A percentile compares a stretch with the other conserved stretches of the same genome.
These are phyloP conservation scores for Ustilago loliicola DNA, from an alignment of 1,284 basidiomycete genomes.

Conservation along the genomic window DNA sequence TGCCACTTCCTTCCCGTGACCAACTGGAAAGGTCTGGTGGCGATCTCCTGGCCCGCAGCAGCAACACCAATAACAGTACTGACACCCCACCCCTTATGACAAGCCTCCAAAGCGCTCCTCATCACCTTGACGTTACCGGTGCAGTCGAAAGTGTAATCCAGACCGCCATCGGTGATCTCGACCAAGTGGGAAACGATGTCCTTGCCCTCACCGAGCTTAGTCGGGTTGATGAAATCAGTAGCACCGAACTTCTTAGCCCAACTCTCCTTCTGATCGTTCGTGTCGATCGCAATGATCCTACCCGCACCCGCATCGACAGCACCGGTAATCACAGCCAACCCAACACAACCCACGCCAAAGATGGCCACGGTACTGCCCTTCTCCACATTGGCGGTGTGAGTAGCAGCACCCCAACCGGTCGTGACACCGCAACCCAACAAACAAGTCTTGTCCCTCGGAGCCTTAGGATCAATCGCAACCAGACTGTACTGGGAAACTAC, in stretches of 20 bases:
- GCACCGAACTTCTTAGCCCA: slow-evolving; percentile 96
- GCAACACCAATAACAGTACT: slow-evolving; percentile 85
- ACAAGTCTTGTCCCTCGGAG: slow-evolving; percentile 93
- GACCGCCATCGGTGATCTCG: slow-evolving; percentile 94
- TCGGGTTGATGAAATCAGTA: slow-evolving; percentile 94
- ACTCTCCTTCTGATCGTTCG: slow-evolving; percentile 81
- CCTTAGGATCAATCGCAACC: slow-evolving; percentile 85
- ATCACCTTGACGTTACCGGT: slow-evolving; percentile 97
- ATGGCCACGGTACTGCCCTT: slow-evolving; percentile 86
- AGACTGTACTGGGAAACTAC: slow-evolving; percentile 98
- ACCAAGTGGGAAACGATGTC: slow-evolving; percentile 88
- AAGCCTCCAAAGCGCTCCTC: slow-evolving; percentile 93
- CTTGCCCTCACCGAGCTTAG: slow-evolving; percentile 75
- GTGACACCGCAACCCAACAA: slow-evolving; percentile 95
- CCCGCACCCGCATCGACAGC: slow-evolving; percentile 82
- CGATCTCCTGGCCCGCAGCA: slow-evolving; percentile 95
- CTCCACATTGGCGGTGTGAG: slow-evolving; percentile 74
- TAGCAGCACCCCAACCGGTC: slow-evolving; percentile 92
- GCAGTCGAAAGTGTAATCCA: slow-evolving; percentile 95
- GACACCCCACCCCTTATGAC: slow-evolving; percentile 89
- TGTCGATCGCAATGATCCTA: slow-evolving; percentile 92
- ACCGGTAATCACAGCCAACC: slow-evolving; percentile 83
- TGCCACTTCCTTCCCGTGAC: slow-evolving; percentile 98
- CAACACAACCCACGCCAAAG: slow-evolving; percentile 96
- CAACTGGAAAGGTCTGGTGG: slow-evolving; percentile 85